A percentile compares a stretch with the other conserved stretches of the same genome.
These are phyloP conservation scores for Cyberlindnera maclurae DNA, from an alignment of 805 yeast genomes.

Conservation along the genomic window DNA sequence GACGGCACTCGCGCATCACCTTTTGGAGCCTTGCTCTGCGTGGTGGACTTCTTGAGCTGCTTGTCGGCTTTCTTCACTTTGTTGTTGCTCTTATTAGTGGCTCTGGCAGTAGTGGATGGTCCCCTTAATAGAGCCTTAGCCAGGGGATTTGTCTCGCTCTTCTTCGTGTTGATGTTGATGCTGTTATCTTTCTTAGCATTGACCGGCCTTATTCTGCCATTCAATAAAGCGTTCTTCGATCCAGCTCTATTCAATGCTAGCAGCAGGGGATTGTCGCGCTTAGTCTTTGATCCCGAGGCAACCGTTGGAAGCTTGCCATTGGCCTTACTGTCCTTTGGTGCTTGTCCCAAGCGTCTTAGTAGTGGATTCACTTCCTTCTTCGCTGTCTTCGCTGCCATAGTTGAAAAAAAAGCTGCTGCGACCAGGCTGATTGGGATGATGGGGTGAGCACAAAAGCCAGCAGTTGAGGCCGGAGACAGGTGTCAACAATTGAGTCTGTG, in stretches of 20 bases:
- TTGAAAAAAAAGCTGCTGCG: no score
- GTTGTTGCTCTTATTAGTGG: neutral
- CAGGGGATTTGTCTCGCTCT: neutral
- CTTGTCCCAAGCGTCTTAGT: conserved; percentile 3
- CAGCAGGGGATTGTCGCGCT: conserved; percentile 5
- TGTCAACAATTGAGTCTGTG: no score
- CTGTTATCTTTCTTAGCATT: neutral
- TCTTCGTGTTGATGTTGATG: neutral
- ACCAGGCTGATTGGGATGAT: no score
- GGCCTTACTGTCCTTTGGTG: neutral
- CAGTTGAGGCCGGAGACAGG: no score
- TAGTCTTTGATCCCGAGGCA: neutral
- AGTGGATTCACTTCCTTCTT: conserved; percentile 5
- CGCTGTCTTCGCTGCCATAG: neutral
- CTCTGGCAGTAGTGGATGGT: no score
- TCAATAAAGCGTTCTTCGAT: conserved; percentile 1
- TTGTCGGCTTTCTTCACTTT: neutral
- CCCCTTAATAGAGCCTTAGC: no score
- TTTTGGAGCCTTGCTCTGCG: neutral
- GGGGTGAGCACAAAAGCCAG: no score
- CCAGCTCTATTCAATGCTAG: conserved; percentile 6
- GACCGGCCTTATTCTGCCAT: conserved; percentile 8
- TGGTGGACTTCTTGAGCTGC: neutral
- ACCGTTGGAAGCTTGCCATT: neutral
- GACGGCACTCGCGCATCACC: no score